phyloP scores from a whole-genome alignment of 495 filamentous ascomycete genomes.

The Xylaria palmicola region DNA sequence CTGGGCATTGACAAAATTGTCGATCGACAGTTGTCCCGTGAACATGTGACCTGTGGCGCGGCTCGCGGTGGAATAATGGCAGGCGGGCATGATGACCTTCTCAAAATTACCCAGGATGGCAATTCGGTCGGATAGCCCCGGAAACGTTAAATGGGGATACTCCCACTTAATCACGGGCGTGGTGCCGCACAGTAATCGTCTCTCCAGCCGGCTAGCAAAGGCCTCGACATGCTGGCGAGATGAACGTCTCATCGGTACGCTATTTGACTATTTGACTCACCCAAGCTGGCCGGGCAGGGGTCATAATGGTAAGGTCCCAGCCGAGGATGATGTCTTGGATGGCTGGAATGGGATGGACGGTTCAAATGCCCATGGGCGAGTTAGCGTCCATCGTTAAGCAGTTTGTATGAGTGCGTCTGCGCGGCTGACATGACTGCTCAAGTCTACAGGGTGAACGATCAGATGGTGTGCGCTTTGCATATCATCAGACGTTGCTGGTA shows the following conservation, averaged over 20 bases:
- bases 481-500: background rate
- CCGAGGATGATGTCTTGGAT: background rate
- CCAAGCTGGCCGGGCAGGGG: too few species aligned
- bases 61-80: background rate
- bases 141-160: background rate
- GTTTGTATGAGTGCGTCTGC: too few species aligned
- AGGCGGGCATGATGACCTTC: constrained; percentile 5
- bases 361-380: too few species aligned
- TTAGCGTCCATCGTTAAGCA: too few species aligned
- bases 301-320: too few species aligned
- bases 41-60: background rate
- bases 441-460: background rate
- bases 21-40: background rate
- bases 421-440: background rate
- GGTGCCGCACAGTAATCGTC: background rate
- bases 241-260: background rate
- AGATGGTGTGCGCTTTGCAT: background rate
- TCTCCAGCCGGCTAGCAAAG: background rate
- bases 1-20: background rate
- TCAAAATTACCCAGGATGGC: constrained; percentile 3
- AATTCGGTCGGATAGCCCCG: background rate
- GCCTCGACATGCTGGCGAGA: background rate
- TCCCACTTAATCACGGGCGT: constrained; percentile 1
- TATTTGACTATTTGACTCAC: background rate
- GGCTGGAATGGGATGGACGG: too few species aligned